A percentile compares a stretch with the other conserved stretches of the same genome.
Conservation (phyloP, 2,329 filamentous ascomycete genomes). For the Monosporascus sp. region DNA sequence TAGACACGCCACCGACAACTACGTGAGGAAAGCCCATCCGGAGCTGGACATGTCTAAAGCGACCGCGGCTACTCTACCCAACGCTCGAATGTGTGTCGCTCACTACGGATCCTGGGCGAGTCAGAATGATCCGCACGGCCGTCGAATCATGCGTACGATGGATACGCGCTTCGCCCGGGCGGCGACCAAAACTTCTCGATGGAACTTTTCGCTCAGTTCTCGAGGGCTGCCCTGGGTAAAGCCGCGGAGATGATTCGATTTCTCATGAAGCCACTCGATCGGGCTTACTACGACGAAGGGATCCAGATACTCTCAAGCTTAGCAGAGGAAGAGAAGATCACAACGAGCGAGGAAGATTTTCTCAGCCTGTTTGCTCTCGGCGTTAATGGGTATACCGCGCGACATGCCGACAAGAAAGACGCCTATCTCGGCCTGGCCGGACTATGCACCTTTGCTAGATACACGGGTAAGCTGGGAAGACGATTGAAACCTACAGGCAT, state of each 20-base stretch:
- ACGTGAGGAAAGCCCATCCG: slow-evolving; percentile 7
- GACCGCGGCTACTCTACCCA: slow-evolving; percentile 4
- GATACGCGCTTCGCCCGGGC: not conserved
- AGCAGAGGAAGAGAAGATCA: not conserved
- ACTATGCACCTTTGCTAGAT: slow-evolving; percentile 4
- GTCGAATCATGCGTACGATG: not conserved
- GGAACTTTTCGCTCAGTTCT: not conserved
- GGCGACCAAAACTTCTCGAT: not conserved
- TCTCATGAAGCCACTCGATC: slow-evolving; percentile 4
- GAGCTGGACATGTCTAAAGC: slow-evolving; percentile 8
- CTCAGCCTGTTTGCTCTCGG: slow-evolving; percentile 1
- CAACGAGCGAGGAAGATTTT: not conserved
- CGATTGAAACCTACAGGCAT: too few relatives aligned
- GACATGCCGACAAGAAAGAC: slow-evolving; percentile 6
- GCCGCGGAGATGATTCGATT: slow-evolving; percentile 2
- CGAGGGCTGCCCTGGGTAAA: slow-evolving; percentile 1
- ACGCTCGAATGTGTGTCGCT: slow-evolving; percentile 8
- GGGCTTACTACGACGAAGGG: slow-evolving; percentile 1
- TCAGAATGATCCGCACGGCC: slow-evolving; percentile 1
- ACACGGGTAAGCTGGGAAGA: not conserved
- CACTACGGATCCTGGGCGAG: slow-evolving; percentile 12
- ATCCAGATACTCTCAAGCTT: not conserved
- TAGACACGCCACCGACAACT: slow-evolving; percentile 8
- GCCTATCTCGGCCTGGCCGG: slow-evolving; percentile 4
- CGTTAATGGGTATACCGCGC: not conserved